A percentile compares a stretch with the other conserved stretches of the same genome.
phyloP scores from a whole-genome alignment of 83 land plant genomes.

The Picea abies region DNA sequence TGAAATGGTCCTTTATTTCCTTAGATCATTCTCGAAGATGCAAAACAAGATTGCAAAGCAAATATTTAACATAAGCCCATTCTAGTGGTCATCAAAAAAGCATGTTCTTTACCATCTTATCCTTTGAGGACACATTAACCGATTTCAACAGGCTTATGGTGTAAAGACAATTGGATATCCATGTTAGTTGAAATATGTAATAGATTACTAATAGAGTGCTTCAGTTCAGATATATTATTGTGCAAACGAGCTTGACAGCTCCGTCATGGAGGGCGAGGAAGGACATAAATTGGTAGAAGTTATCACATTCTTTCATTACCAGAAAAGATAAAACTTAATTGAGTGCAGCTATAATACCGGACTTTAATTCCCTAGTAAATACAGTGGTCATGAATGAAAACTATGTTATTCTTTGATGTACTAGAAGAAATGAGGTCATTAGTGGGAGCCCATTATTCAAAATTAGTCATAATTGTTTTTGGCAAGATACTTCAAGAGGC shows the following conservation, averaged over 20 bases:
- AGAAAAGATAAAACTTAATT: too few species aligned
- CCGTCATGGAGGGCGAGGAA: too few species aligned
- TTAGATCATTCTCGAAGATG: not conserved
- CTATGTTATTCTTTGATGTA: too few species aligned
- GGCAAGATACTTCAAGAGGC: too few species aligned
- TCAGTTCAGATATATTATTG: not conserved
- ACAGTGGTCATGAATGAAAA: too few species aligned
- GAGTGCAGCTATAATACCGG: too few species aligned
- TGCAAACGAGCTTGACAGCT: not conserved
- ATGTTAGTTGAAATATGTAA: not conserved
- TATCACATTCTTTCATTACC: too few species aligned
- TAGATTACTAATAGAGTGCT: not conserved
- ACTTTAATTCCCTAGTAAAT: too few species aligned
- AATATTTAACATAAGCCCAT: not conserved
- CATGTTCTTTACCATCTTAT: not conserved
- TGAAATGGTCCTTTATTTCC: not conserved
- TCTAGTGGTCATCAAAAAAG: not conserved
- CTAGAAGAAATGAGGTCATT: too few species aligned
- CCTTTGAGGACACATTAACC: not conserved
- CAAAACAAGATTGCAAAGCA: not conserved
- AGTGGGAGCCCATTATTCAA: too few species aligned
- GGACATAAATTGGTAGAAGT: too few species aligned
- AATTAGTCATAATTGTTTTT: too few species aligned
- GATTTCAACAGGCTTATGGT: not conserved
- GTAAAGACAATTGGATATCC: not conserved